Base-by-base conservation (phyloP, 2,329 filamentous ascomycete species). In the Cladosporium oxysporum region DNA sequence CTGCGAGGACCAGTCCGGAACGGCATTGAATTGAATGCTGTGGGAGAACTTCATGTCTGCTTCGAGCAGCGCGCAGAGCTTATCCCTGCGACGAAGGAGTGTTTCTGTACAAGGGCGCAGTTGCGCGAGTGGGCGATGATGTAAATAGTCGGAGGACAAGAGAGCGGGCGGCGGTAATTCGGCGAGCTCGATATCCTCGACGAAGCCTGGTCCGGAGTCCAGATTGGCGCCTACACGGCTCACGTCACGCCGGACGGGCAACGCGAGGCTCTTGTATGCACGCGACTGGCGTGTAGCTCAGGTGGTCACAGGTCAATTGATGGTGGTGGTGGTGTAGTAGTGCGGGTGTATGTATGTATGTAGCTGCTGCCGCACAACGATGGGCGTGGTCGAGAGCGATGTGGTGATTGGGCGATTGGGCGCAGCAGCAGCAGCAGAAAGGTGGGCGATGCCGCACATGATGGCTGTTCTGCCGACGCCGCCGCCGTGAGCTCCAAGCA, bases 1-100 rank as follows among this genome's bases (percentile, higher is more conserved):
- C 80, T 98, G 89, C 74, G 90, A 93, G 83, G 92, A 97, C 95
- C 95, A 99, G 81, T 99, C 95, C n/a, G 95, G 95, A 73, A 99
- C 95, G 69, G 95, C 93, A 83, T 99, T 99, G 83, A 99, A 99
- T 84, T 99, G 95, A 73, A 99, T 90, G 81, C 94, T 98, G 79
- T 99, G 95, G 21, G 94, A 98, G 85, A 99, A 99, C 89, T 98
- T 98, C 95, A 99, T 99, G 76, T 92, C 91, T 88, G 91, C 86
- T 72, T 89, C 83, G 73, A 91, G 87, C 74, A 93, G 88, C 84
- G 87, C 86, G 75, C 83, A 82, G 78, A 87, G 85, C 83, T 93
- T 93, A 77, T 85, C 82, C 71, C 72, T 70, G 58, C 75, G 72
- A 37, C 66, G 70, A 55, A 71, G 71, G 18, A 58, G 60, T 23